phyloP scores from a whole-genome alignment of 495 filamentous ascomycete species.

The Alectoria sarmentosa region DNA sequence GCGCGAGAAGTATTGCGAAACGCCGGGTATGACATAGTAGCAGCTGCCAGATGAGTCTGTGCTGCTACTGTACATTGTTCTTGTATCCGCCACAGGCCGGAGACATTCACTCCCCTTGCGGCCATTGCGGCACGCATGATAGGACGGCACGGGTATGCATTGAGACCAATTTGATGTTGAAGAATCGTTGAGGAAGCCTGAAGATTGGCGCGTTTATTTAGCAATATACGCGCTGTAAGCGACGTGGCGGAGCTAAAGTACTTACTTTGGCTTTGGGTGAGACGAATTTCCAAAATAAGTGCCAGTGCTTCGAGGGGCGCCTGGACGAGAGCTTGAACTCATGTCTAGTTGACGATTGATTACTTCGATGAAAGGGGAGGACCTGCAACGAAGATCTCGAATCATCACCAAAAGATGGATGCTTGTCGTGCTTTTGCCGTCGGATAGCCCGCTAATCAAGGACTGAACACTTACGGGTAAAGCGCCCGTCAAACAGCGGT shows the following conservation, averaged over 20 bases:
- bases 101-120: neutral
- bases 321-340: neutral
- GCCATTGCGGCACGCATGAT: slow-evolving; percentile 1
- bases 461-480: neutral
- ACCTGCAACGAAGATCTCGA: neutral
- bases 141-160: neutral
- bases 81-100: neutral
- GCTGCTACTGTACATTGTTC: neutral
- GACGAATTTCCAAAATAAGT: neutral
- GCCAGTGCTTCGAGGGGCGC: neutral
- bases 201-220: slow-evolving; percentile 1
- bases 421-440: too few relatives aligned
- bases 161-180: neutral
- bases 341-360: neutral
- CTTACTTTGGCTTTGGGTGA: neutral
- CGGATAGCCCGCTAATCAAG: too few relatives aligned
- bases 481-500: neutral
- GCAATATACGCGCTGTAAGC: slow-evolving; percentile 1
- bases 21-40: neutral
- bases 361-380: neutral
- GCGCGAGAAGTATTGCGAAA: neutral
- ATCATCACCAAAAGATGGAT: neutral
- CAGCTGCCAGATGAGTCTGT: neutral
- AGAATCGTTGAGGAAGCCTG: neutral
- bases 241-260: neutral